Conservation (phyloP, 768 basidiomycete species). For the Pulveroboletus sp. region DNA sequence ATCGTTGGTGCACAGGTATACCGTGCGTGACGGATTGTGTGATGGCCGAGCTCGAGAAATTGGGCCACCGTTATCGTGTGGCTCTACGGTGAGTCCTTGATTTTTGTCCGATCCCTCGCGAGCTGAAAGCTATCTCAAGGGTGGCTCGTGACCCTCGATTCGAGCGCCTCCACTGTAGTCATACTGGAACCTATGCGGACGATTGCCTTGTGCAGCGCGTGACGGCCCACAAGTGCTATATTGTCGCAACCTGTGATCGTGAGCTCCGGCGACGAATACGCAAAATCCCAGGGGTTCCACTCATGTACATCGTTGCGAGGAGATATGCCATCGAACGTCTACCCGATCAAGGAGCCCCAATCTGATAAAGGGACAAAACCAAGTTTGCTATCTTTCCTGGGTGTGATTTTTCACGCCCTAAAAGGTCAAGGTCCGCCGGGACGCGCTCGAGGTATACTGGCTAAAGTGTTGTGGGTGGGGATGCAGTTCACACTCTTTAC, state of each 20-base stretch:
- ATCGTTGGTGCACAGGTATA: conserved; percentile 59
- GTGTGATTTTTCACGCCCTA: conserved; percentile 3
- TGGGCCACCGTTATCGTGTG: conserved; percentile 92
- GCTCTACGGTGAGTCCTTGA: conserved; percentile 72
- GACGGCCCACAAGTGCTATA: conserved; percentile 91
- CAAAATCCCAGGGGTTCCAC: conserved; percentile 87
- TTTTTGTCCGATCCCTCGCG: background rate
- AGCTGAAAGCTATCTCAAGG: conserved; percentile 41
- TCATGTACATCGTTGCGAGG: conserved; percentile 95
- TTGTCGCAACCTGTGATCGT: conserved; percentile 97
- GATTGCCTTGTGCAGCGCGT: conserved; percentile 98
- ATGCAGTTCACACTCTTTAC: background rate
- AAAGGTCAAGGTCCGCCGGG: background rate
- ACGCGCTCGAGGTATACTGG: background rate
- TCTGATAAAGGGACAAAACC: conserved; percentile 27
- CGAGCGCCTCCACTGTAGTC: conserved; percentile 89
- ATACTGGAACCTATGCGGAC: conserved; percentile 97
- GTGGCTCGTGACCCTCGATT: conserved; percentile 97
- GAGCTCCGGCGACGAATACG: conserved; percentile 90
- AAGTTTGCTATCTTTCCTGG: background rate
- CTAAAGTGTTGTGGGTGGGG: background rate
- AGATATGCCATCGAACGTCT: conserved; percentile 93
- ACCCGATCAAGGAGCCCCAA: conserved; percentile 90
- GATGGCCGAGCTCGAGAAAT: conserved; percentile 96
- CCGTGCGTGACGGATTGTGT: conserved; percentile 99